Conservation (phyloP, 371 early-diverging fungal species). For the Syncephalastrum contaminatum region DNA sequence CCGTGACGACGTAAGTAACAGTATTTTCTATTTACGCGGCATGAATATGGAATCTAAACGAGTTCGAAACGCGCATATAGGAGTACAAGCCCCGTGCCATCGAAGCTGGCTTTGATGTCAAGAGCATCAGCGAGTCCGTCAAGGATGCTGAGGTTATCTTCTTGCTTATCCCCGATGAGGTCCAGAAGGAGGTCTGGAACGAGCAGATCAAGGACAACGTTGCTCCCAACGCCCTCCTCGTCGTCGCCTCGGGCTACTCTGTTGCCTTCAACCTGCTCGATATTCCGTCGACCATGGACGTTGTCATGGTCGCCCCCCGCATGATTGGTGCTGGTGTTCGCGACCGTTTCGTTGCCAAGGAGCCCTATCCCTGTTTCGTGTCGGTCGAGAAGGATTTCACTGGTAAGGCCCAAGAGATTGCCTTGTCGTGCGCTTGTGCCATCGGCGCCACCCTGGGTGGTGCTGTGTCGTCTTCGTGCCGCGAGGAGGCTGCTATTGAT, state of each 20-base stretch:
- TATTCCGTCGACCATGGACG: constrained; percentile 17
- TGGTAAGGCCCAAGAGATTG: constrained; percentile 15
- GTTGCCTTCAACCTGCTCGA: constrained; percentile 26
- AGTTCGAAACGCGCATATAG: background rate
- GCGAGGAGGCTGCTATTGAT: constrained; percentile 29
- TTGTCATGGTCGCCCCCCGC: constrained; percentile 31
- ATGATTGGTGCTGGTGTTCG: constrained; percentile 33
- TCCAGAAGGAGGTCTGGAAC: constrained; percentile 27
- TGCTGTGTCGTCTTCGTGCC: constrained; percentile 23
- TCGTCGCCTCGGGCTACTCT: constrained; percentile 27
- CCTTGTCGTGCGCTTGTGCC: constrained; percentile 16
- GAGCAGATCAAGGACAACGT: constrained; percentile 24
- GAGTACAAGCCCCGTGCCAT: constrained; percentile 27
- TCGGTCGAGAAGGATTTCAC: constrained; percentile 19
- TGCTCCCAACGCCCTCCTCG: constrained; percentile 16
- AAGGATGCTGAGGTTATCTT: constrained; percentile 22
- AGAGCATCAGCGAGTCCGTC: constrained; percentile 24
- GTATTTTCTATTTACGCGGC: background rate
- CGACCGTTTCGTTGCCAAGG: constrained; percentile 26
- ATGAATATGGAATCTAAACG: background rate
- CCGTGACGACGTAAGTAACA: constrained; percentile 19
- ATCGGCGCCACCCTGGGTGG: constrained; percentile 29
- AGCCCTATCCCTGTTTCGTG: constrained; percentile 29
- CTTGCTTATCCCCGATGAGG: constrained; percentile 29
- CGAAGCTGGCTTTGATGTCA: constrained; percentile 14